phyloP scores from a whole-genome alignment of 768 basidiomycete genomes.

The Pleurotus eryngii region DNA sequence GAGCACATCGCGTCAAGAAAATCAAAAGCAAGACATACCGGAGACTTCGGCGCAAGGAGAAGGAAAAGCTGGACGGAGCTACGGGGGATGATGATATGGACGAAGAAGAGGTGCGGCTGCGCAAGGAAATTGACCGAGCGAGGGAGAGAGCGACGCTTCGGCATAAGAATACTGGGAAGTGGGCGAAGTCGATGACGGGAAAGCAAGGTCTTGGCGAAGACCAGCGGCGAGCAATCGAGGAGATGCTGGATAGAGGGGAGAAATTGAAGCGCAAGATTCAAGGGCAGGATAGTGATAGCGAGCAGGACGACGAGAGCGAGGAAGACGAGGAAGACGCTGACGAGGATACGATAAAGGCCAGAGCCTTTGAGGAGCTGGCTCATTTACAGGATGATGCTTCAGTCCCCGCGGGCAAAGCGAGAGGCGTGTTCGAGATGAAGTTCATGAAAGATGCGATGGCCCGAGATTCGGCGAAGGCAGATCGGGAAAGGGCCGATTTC shows the following conservation, averaged over 20 bases:
- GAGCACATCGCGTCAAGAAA: constrained; percentile 86
- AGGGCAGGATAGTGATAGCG: constrained; percentile 58
- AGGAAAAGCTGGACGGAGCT: constrained; percentile 53
- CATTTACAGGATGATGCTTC: constrained; percentile 34
- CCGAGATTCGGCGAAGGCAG: constrained; percentile 53
- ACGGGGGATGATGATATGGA: constrained; percentile 48
- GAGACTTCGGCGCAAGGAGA: constrained; percentile 76
- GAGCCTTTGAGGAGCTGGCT: constrained; percentile 77
- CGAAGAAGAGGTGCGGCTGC: constrained; percentile 52
- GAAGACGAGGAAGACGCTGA: constrained; percentile 31
- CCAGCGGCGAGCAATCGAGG: constrained; percentile 62
- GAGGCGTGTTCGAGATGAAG: constrained; percentile 91
- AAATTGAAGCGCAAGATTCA: constrained; percentile 72
- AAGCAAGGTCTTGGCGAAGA: constrained; percentile 57
- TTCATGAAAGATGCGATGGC: constrained; percentile 95
- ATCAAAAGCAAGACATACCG: constrained; percentile 96
- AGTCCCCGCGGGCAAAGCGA: constrained; percentile 40
- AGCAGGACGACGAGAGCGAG: constrained; percentile 34
- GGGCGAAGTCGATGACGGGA: constrained; percentile 74
- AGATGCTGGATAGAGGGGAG: constrained; percentile 85
- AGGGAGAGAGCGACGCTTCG: constrained; percentile 85
- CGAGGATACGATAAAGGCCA: constrained; percentile 53
- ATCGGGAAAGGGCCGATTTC: constrained; percentile 70
- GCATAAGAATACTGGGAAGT: constrained; percentile 87
- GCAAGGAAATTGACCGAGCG: constrained; percentile 77